These are phyloP conservation scores for Begonia loranthoides DNA, from an alignment of 306 rosid species.

Conservation along the genomic window DNA sequence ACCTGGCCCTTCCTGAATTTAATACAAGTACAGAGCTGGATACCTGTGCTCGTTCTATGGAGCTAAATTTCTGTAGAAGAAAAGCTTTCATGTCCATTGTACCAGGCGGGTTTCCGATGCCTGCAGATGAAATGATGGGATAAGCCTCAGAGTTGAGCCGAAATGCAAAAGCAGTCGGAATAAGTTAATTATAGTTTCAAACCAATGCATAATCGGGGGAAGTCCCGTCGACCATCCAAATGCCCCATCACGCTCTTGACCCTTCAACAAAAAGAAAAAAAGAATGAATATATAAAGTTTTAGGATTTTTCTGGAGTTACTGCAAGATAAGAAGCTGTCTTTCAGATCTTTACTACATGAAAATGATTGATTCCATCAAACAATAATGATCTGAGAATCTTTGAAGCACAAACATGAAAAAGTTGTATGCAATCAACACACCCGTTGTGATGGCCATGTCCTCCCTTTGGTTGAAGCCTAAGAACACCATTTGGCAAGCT, in stretches of 20 bases:
- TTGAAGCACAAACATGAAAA: no score
- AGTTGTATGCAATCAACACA: conserved; percentile 24
- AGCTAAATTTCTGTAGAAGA: conserved; percentile 72
- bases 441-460: conserved; percentile 99
- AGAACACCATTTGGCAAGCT: conserved; percentile 90
- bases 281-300: no score
- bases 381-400: no score
- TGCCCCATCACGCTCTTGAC: conserved; percentile 75
- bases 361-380: no score
- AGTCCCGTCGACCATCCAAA: conserved; percentile 63
- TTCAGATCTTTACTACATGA: no score
- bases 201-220: conserved; percentile 89
- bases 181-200: neutral
- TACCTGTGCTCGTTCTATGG: conserved; percentile 64
- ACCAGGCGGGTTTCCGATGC: conserved; percentile 86
- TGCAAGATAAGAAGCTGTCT: no score
- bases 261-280: conserved; percentile 30
- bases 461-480: conserved; percentile 74
- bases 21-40: neutral
- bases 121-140: conserved; percentile 17
- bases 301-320: no score
- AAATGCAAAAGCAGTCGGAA: neutral
- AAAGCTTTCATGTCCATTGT: conserved; percentile 74
- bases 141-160: neutral
- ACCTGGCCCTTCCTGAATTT: neutral